A percentile compares a stretch with the other conserved stretches of the same genome.
phyloP scores from a whole-genome alignment of 768 basidiomycete species.

The Tulasnella sp. region DNA sequence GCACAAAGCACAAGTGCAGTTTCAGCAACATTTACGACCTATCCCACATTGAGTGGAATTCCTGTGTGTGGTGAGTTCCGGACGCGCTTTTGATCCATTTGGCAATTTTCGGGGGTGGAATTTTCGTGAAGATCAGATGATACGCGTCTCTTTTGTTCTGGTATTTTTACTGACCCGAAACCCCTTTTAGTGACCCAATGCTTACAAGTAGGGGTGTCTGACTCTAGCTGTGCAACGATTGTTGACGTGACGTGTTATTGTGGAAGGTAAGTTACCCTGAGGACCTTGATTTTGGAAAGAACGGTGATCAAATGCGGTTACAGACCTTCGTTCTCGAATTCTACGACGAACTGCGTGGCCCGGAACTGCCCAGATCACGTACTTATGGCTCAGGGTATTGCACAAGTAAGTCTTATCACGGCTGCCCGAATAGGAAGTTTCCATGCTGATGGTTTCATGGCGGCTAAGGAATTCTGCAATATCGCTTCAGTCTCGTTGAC shows the following conservation, averaged over 20 bases:
- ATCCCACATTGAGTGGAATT: too few relatives aligned
- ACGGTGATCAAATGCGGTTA: neutral
- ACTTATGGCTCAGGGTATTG: neutral
- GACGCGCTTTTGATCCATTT: too few relatives aligned
- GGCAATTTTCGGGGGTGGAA: too few relatives aligned
- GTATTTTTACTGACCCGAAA: too few relatives aligned
- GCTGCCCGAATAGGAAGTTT: neutral
- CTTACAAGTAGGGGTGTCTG: neutral
- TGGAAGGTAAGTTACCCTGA: neutral
- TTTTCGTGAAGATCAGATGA: too few relatives aligned
- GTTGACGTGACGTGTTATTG: constrained; percentile 11
- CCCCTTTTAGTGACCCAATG: constrained; percentile 5
- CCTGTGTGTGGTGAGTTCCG: too few relatives aligned
- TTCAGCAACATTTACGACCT: too few relatives aligned
- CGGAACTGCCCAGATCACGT: constrained; percentile 3
- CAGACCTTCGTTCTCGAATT: constrained; percentile 4
- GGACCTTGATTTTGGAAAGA: neutral
- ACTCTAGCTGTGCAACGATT: constrained; percentile 3
- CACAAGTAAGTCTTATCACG: constrained; percentile 1
- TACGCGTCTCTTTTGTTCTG: too few relatives aligned
- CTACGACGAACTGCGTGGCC: constrained; percentile 3
- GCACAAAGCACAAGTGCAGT: too few relatives aligned
- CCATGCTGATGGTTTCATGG: neutral
- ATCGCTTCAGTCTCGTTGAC: neutral
- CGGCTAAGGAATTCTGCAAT: neutral